Base-by-base conservation (phyloP, 176 grass and related monocot species). In the Thalia dealbata region DNA sequence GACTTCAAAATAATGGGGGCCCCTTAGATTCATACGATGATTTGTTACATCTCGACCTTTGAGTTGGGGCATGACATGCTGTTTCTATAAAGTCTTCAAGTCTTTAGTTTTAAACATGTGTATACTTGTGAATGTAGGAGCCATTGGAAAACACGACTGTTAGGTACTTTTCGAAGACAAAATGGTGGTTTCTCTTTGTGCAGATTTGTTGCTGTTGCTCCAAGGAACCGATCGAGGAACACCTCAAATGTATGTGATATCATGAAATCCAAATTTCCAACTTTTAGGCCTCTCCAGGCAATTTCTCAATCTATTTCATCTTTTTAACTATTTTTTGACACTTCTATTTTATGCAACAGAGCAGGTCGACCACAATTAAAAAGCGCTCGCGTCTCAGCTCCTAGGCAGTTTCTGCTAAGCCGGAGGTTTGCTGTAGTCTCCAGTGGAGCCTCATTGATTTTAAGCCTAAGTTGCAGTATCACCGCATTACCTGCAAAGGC, bases 301-400 rank as follows among this genome's bases (percentile, higher is more conserved):
- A 27, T 32, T 32, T 50, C 41, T 68, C 13, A 21, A 19, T 67
- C 32, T 46, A 48, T 8, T 48, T 48, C 45, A 48, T 48, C 1
- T 48, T 48, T 8, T 48, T n/a, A 44, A 48, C 45, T 48, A 2
- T 48, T 48, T 3, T 35, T 76, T 61, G 27, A 76, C 67, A 62
- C 7, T 48, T 19, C 46, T 27, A 68, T 81, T 70, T 59, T 67
- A 41, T 78, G 73, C 75, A 85, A 88, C 87, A 88, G 87, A 86
- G 82, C 95, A 99, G 95, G 73, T 55, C 72, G 64, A 63, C 50
- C 24, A 73, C 62, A 64, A 43, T 62, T 30, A 41, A 75, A 81
- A 61, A 29, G 62, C 42, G 18, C 59, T 50, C 24, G 58, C 21
- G 48, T 61, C 41, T 27, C 21, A 61, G 52, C 38, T 71, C 71